Percentiles rank a stretch among this genome's conserved stretches.
These are phyloP conservation scores for Saururus chinensis DNA, from an alignment of 164 flowering plant genomes.

Conservation along the genomic window DNA sequence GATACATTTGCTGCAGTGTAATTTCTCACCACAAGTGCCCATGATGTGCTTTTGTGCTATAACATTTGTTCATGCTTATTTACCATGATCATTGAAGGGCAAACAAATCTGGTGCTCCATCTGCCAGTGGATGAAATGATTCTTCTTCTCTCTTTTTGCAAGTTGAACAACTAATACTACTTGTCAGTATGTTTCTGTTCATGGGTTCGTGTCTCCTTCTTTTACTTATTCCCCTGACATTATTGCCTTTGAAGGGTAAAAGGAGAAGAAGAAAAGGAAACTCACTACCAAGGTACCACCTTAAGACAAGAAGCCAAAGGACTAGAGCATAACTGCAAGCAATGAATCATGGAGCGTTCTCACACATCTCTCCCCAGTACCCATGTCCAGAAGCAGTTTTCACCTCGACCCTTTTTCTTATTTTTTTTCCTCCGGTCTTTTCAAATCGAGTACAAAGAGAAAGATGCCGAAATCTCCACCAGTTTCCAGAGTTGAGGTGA, in stretches of 20 bases:
- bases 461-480: background rate
- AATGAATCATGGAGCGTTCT: no score
- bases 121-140: background rate
- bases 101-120: background rate
- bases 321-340: no score
- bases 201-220: background rate
- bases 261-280: background rate
- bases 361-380: no score
- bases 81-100: background rate
- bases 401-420: no score
- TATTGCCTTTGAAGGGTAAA: background rate
- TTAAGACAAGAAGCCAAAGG: no score
- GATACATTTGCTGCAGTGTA: no score
- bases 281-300: no score
- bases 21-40: no score
- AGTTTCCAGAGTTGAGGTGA: background rate
- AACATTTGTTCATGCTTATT: no score
- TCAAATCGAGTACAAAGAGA: background rate
- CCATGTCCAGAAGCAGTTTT: no score
- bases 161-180: background rate
- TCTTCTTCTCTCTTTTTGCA: background rate
- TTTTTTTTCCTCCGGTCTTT: background rate
- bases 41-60: no score
- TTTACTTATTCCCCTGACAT: background rate
- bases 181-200: background rate